Evolutionary conservation across 129 eudicot species (phyloP).

Genomic region (Flaveria sonorensis): DNA sequence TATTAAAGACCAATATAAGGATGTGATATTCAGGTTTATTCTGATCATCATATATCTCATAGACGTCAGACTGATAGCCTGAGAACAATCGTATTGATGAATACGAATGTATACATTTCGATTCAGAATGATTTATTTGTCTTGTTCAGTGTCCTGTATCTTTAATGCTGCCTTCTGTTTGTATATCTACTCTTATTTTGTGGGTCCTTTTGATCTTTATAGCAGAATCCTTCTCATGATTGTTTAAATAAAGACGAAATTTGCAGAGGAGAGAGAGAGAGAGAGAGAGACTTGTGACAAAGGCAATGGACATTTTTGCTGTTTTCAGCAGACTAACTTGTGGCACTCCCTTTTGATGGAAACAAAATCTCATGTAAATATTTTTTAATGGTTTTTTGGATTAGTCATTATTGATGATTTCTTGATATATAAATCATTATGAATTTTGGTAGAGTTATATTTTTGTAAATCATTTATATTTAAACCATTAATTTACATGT

Average conservation of each 20-base stretch:
- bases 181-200: conserved; percentile 34
- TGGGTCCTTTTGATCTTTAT: conserved; percentile 36
- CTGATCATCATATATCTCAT: background rate
- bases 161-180: conserved; percentile 29
- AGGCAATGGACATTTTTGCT: conserved; percentile 29
- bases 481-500: too few relatives aligned
- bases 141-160: conserved; percentile 38
- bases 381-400: too few relatives aligned
- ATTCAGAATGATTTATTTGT: conserved; percentile 43
- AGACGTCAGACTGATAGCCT: background rate
- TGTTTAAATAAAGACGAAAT: conserved; percentile 32
- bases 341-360: conserved; percentile 26
- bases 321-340: conserved; percentile 24
- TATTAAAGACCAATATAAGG: background rate
- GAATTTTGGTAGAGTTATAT: too few relatives aligned
- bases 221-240: conserved; percentile 23
- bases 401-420: too few relatives aligned
- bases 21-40: background rate
- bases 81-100: background rate
- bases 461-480: too few relatives aligned
- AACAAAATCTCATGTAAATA: too few relatives aligned
- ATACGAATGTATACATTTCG: conserved; percentile 21
- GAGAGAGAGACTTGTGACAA: conserved; percentile 7
- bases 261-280: conserved; percentile 15
- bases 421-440: too few relatives aligned